Conservation (phyloP, 352 stramenopile genomes). For the Blastocystis sp. region DNA sequence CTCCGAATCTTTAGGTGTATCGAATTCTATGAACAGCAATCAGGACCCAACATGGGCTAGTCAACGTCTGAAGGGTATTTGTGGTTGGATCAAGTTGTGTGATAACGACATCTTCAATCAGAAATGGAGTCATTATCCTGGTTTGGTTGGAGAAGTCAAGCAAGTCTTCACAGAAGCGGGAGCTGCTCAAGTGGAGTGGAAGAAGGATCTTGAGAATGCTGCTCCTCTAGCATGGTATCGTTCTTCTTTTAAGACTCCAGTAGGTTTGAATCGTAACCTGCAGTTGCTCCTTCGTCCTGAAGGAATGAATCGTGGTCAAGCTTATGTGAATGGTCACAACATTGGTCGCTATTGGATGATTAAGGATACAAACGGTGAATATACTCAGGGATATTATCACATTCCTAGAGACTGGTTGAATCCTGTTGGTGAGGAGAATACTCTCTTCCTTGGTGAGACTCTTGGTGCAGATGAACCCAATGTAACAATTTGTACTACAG, state of each 20-base stretch:
- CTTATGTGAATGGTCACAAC: constrained; percentile 50
- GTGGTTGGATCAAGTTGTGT: constrained; percentile 33
- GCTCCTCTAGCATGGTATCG: constrained; percentile 21
- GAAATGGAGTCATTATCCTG: constrained; percentile 27
- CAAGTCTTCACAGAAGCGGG: neutral
- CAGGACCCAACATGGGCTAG: neutral
- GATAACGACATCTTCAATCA: constrained; percentile 44
- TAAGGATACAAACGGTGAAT: neutral
- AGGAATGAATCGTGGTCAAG: constrained; percentile 23
- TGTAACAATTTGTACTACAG: too few relatives aligned
- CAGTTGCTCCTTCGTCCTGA: constrained; percentile 16
- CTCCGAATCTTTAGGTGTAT: constrained; percentile 34
- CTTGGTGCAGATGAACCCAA: neutral
- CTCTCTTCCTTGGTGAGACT: neutral
- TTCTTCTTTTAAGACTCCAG: constrained; percentile 29
- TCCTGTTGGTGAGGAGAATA: neutral
- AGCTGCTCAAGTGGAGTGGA: neutral
- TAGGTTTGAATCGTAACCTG: constrained; percentile 1
- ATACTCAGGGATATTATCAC: constrained; percentile 5
- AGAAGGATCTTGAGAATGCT: constrained; percentile 27
- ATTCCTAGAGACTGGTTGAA: neutral
- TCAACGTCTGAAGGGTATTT: constrained; percentile 25
- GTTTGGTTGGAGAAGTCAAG: constrained; percentile 30
- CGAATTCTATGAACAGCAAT: constrained; percentile 1
- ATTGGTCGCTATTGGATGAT: neutral